Base-by-base conservation (phyloP, 2,329 filamentous ascomycete species). In the Madurella mycetomatis region DNA sequence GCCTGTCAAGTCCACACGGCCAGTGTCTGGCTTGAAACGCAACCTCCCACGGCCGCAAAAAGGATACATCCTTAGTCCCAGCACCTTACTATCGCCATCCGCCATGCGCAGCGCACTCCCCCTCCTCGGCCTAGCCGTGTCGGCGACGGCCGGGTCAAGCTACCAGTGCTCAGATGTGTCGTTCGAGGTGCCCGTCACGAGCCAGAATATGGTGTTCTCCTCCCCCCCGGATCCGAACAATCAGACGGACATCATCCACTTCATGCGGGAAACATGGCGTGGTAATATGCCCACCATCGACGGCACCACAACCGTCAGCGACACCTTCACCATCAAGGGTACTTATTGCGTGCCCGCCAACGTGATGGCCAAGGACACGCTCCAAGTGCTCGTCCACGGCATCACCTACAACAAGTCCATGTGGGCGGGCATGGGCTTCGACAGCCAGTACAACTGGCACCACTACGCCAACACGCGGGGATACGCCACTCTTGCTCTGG, bases 301-400 rank as follows among this genome's bases (percentile, higher is more conserved):
- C 37, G 58, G 58, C 16, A 53, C 41, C 11, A 40, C 47, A 40
- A 30, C 52, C 40, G 43, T 57, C 40, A 30, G 12, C 17, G 49
- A 39, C 16, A 59, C 54, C 25, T 57, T 51, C 46, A 56, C 47
- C 50, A 55, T 61, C 50, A 51, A 41, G 2, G 59, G 47, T 41
- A 50, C 50, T 13, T 58, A 55, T 49, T 61, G 59, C 54, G 17
- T 31, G 5, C 57, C 59, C 17, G 11, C 46, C 11, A 9, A 18
- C 19, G 9, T 31, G 2, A 25, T 15, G 9, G 18, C 46, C 8
- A 42, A 47, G 13, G 39, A 39, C 41, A 41, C 47, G 2, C 52
- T 61, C 5, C 16, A 61, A 17, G 46, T 61, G 32, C 45, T 61
- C n/a, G 44, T 61, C 39, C 57, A 61, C 30, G 59, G 59, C 39